These are phyloP conservation scores for Gossypium trilobum DNA, from an alignment of 441 rosid genomes.

Conservation along the genomic window DNA sequence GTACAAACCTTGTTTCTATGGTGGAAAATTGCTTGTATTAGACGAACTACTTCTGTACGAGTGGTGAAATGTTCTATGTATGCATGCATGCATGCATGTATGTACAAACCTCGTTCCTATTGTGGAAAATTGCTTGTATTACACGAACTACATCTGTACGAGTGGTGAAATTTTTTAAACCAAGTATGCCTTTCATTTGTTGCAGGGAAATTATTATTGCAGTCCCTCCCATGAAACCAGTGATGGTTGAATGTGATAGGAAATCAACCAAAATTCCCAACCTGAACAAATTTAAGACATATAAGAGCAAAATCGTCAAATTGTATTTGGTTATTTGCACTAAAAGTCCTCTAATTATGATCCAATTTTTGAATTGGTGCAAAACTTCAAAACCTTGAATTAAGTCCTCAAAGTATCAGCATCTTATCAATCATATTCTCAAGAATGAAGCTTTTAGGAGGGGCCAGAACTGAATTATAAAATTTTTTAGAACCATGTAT, in stretches of 20 bases:
- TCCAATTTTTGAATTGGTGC: too few relatives aligned
- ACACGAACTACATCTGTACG: conserved; percentile 68
- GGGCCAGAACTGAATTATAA: too few relatives aligned
- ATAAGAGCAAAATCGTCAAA: neutral
- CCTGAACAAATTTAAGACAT: conserved; percentile 21
- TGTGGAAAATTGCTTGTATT: conserved; percentile 33
- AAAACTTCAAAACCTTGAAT: too few relatives aligned
- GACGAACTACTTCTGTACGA: conserved; percentile 61
- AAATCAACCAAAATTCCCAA: conserved; percentile 80
- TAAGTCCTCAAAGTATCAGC: too few relatives aligned
- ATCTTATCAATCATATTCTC: too few relatives aligned
- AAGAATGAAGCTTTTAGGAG: too few relatives aligned
- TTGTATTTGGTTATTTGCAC: too few relatives aligned
- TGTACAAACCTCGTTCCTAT: conserved; percentile 39
- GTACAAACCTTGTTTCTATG: conserved; percentile 38
- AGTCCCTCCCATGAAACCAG: conserved; percentile 89
- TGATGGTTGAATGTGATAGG: conserved; percentile 80
- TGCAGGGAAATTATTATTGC: conserved; percentile 64
- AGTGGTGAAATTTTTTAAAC: conserved; percentile 53
- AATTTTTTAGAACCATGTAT: too few relatives aligned
- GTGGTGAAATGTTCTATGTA: conserved; percentile 34
- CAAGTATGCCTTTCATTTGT: conserved; percentile 69
- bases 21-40: conserved; percentile 38
- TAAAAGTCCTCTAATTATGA: too few relatives aligned
- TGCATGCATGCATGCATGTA: too few relatives aligned